phyloP scores from a whole-genome alignment of 2,329 filamentous ascomycete genomes.

The Aspergillaceae sp. region DNA sequence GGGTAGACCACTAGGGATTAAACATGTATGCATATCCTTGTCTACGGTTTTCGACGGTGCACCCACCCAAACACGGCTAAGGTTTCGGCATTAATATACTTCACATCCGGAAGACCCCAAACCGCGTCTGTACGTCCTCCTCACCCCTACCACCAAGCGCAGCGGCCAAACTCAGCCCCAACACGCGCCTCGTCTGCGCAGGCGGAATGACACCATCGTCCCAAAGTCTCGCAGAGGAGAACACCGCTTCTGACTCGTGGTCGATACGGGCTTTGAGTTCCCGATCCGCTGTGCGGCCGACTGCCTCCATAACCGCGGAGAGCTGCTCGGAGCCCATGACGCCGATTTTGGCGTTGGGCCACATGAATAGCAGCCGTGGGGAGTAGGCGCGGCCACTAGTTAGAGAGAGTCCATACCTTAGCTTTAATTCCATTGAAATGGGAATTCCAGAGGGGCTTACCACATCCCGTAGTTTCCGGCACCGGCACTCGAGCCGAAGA shows the following conservation, averaged over 20 bases:
- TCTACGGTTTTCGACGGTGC: too few species aligned
- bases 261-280: conserved; percentile 79
- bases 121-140: conserved; percentile 52
- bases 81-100: not conserved
- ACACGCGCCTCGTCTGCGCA: conserved; percentile 62
- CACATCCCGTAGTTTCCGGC: conserved; percentile 99
- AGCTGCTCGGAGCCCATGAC: conserved; percentile 96
- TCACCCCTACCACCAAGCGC: conserved; percentile 61
- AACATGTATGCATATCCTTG: too few species aligned
- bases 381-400: conserved; percentile 73
- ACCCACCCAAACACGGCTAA: too few species aligned
- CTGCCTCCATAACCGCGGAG: conserved; percentile 85
- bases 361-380: conserved; percentile 90
- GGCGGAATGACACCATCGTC: conserved; percentile 77
- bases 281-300: conserved; percentile 74
- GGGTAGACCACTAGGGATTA: too few species aligned
- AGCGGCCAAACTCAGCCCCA: conserved; percentile 64
- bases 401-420: conserved; percentile 4
- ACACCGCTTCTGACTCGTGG: conserved; percentile 77
- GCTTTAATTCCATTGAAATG: too few species aligned
- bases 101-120: conserved; percentile 79
- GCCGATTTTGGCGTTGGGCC: conserved; percentile 92
- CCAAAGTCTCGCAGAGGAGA: conserved; percentile 84
- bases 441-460: conserved; percentile 30
- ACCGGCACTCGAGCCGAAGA: conserved; percentile 86